phyloP scores from a whole-genome alignment of 2,329 filamentous ascomycete genomes.

The Aspergillus luchuensis region DNA sequence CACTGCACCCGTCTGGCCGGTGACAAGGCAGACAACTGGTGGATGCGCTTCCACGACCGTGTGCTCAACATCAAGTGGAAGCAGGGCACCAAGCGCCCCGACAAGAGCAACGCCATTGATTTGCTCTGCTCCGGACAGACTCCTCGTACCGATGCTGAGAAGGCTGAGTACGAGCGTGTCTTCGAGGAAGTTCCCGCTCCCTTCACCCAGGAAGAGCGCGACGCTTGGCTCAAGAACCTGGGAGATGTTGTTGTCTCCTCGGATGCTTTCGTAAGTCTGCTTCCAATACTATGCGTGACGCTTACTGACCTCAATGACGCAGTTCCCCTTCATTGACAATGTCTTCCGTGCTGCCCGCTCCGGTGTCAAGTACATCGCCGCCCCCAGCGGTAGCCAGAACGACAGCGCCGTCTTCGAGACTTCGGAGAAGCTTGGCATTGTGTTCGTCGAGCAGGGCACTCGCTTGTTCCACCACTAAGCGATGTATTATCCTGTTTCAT shows the following conservation, averaged over 20 bases:
- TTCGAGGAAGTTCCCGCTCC: slow-evolving; percentile 85
- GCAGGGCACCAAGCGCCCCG: slow-evolving; percentile 91
- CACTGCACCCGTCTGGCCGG: slow-evolving; percentile 97
- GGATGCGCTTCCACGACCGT: slow-evolving; percentile 95
- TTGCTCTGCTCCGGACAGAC: slow-evolving; percentile 89
- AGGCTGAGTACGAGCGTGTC: slow-evolving; percentile 79
- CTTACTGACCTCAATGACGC: background rate
- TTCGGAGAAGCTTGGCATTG: slow-evolving; percentile 87
- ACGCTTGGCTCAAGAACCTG: slow-evolving; percentile 82
- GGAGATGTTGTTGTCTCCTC: slow-evolving; percentile 77
- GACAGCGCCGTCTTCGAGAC: slow-evolving; percentile 66
- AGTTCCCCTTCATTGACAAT: slow-evolving; percentile 98
- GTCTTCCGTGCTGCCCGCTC: slow-evolving; percentile 88
- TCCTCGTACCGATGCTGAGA: slow-evolving; percentile 79
- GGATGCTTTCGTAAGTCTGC: slow-evolving; percentile 81
- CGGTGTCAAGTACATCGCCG: slow-evolving; percentile 93
- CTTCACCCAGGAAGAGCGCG: slow-evolving; percentile 82
- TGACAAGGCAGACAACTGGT: slow-evolving; percentile 99
- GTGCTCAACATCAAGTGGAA: slow-evolving; percentile 92
- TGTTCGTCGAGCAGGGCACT: slow-evolving; percentile 92
- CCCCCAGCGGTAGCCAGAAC: slow-evolving; percentile 73
- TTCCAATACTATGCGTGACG: background rate
- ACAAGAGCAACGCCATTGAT: slow-evolving; percentile 98
- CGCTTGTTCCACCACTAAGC: slow-evolving; percentile 90
- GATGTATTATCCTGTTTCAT: background rate